Base-by-base conservation (phyloP, 1,284 basidiomycete species). In the Caloboletus inedulis region DNA sequence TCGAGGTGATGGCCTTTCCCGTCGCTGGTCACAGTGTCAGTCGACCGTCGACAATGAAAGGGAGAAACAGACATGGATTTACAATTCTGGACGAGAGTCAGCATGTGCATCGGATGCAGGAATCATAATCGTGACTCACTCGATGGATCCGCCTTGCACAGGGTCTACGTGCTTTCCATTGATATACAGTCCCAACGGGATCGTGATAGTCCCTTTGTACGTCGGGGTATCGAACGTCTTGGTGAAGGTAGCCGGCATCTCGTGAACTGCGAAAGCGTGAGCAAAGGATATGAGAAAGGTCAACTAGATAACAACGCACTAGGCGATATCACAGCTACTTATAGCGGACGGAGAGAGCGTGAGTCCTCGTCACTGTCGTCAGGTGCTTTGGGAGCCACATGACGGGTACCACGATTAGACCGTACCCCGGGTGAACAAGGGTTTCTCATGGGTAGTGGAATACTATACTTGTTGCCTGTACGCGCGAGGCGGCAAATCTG, bases 181-280 rank as follows among this genome's bases (percentile, higher is more conserved):
- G 49, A 66, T 66, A 41, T 62, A 66, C 29, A 66, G 61, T 10
- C 64, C 66, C n/a, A 62, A 44, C 13, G 59, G 57, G 35, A 66
- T 40, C 4, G 62, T 51, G 27, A 65, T 14, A 6, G 60, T 54
- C 18, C 64, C 65, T 35, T 68, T 68, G 49, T 63, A 65, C 12
- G 56, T 41, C 2, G 55, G 54, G 10, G 65, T 65, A 37, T 65
- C 54, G 31, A 65, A 58, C 12, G 47, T 53, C 36, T 62, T 53
- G 25, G 44, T 60, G 45, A 66, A 66, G 12, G 51, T 49, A 18
- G 52, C 41, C 7, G 62, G 62, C 61, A 62, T 65, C n/a, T 25
- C 16, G 43, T 30, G 23, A 36, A 30, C 30, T 33, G 34, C 16
- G 12, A 27, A 19, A 33, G 6, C 1, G n/a, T 46, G 21, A 46